Percentiles rank a stretch among this genome's conserved stretches.
Conservation (phyloP, 2,329 filamentous ascomycete genomes). For the Fusarium dimerum region DNA sequence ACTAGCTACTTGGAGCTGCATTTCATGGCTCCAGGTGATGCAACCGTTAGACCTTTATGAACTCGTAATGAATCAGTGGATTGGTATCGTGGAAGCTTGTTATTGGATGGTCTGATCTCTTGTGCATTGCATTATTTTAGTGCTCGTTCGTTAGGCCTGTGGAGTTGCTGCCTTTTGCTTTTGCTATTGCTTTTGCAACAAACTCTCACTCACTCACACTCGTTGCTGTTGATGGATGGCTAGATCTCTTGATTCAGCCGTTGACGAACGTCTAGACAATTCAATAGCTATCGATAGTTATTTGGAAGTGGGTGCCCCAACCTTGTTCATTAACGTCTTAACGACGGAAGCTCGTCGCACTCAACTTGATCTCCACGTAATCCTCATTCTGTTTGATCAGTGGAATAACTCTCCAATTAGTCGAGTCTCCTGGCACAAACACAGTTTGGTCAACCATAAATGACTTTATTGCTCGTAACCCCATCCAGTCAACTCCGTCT, state of each 20-base stretch:
- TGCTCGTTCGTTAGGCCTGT: conserved; percentile 21
- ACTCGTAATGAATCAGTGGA: conserved; percentile 24
- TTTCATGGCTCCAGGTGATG: conserved; percentile 6
- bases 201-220: background rate
- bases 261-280: background rate
- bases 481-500: background rate
- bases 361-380: background rate
- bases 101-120: conserved; percentile 29
- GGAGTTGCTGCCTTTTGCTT: conserved; percentile 1
- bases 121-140: conserved; percentile 30
- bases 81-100: conserved; percentile 34
- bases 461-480: background rate
- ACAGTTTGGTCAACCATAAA: background rate
- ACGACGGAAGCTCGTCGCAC: background rate
- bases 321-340: background rate
- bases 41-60: conserved; percentile 23
- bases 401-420: background rate
- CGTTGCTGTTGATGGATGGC: no score
- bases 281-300: background rate
- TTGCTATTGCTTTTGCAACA: background rate
- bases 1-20: conserved; percentile 25
- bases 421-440: no score
- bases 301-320: background rate
- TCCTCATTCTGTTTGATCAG: background rate
- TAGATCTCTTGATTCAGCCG: background rate